Evolutionary conservation across 202 grass and related monocot genomes (phyloP), one percentile per base, ranked within the genome.

Genomic region (Eragrostis tef): DNA sequence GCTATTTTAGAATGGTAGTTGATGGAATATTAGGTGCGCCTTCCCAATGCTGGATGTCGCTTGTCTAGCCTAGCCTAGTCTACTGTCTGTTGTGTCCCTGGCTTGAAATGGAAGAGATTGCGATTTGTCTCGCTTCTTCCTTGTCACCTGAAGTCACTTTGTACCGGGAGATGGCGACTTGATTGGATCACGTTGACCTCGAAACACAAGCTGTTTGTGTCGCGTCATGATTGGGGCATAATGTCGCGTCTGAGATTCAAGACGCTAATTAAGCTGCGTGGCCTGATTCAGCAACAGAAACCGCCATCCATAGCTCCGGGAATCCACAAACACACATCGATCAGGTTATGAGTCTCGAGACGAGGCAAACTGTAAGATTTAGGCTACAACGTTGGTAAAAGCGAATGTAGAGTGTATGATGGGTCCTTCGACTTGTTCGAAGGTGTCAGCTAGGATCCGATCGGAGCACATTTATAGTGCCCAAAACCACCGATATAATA

Each of bases 81-180:
- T 41, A 27, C 26, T 48, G 15, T 12, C 24, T 49, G 17, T 36
- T 51, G 42, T 36, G 43, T 74, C 0, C 20, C 9, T 19, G 31
- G 27, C 58, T 53, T 73, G 6, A 52, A 41, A 82, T 53, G 48
- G 71, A 56, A n/a, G 61, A 43, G 58, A 36, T 36, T 64, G 39
- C 36, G 24, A 31, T 22, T 59, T 31, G 24, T 67, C 22, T 21
- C 6, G 65, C 22, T 9, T 48, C 50, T 47, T 56, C 26, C 2
- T n/a, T 9, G 1, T 73, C 27, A 39, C 27, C 27, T 56, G 27
- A 73, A 39, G 70, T 73, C 70, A 54, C 49, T n/a, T 54, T 13
- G 34, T 42, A 10, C 31, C 3, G 0, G 31, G 39, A 21, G 16
- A 6, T 5, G 6, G 6, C 21, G 20, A 45, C 34, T 39, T 39